Evolutionary conservation across 2,329 filamentous ascomycete genomes (phyloP).

Genomic region (Trichophyton simii): DNA sequence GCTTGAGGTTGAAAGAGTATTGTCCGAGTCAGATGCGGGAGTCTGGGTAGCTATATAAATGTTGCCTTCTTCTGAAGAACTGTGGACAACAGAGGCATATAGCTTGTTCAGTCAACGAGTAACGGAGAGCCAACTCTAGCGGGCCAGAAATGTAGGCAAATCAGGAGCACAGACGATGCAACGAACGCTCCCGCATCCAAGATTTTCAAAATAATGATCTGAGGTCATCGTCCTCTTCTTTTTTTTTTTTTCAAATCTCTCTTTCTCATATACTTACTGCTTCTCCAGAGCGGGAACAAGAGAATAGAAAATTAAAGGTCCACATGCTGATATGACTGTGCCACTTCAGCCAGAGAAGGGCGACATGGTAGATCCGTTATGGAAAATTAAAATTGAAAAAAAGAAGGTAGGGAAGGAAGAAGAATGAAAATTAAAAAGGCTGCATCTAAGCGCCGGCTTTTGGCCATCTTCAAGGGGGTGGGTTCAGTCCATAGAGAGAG

Average conservation of each 20-base stretch:
- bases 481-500: background rate
- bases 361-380: slow-evolving; percentile 4
- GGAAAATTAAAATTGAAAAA: background rate
- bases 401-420: background rate
- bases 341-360: slow-evolving; percentile 4
- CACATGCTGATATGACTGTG: slow-evolving; percentile 3
- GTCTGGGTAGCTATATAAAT: background rate
- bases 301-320: slow-evolving; percentile 1
- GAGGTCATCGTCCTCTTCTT: background rate
- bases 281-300: slow-evolving; percentile 1
- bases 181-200: slow-evolving; percentile 1
- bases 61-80: background rate
- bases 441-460: slow-evolving; percentile 5
- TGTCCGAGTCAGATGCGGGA: background rate
- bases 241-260: background rate
- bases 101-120: background rate
- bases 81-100: background rate
- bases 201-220: background rate
- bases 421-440: slow-evolving; percentile 6
- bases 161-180: slow-evolving; percentile 2
- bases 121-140: background rate
- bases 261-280: background rate
- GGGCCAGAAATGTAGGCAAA: background rate
- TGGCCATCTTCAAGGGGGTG: background rate
- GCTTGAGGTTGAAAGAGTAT: background rate